Conservation (phyloP, 2,329 filamentous ascomycete genomes). For the Karstenula rhodostoma region DNA sequence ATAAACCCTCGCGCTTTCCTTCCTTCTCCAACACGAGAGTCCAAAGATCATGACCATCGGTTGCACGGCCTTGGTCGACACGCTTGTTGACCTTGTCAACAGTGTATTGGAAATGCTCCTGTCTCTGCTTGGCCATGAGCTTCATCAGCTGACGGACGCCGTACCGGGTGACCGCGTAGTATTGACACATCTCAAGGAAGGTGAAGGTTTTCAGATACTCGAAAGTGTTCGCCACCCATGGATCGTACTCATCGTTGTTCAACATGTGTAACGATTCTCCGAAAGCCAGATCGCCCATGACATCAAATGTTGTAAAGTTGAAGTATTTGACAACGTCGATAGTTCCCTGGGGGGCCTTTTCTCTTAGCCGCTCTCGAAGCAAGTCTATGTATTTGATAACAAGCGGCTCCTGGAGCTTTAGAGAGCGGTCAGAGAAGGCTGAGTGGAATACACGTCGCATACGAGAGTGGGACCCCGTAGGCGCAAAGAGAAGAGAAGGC, state of each 20-base stretch:
- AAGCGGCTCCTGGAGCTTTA: conserved; percentile 52
- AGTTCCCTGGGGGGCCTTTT: conserved; percentile 42
- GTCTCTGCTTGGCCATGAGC: neutral
- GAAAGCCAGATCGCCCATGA: conserved; percentile 46
- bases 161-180: conserved; percentile 19
- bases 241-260: conserved; percentile 35
- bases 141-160: neutral
- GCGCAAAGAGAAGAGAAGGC: conserved; percentile 37
- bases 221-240: conserved; percentile 45
- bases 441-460: conserved; percentile 51
- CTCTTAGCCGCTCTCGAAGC: conserved; percentile 49
- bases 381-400: conserved; percentile 52
- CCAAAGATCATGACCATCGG: conserved; percentile 50
- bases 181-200: conserved; percentile 17
- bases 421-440: conserved; percentile 53
- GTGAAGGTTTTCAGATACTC: conserved; percentile 25
- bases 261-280: conserved; percentile 44
- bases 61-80: conserved; percentile 34
- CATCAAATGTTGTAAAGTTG: conserved; percentile 46
- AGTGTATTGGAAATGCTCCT: conserved; percentile 29
- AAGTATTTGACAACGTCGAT: conserved; percentile 45
- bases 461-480: conserved; percentile 47
- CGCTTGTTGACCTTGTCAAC: conserved; percentile 39
- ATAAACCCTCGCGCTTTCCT: conserved; percentile 30
- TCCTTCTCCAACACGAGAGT: conserved; percentile 47